A percentile compares a stretch with the other conserved stretches of the same genome.
Conservation (phyloP, 2,329 filamentous ascomycete species). For the Tolypocladium pustulatum region DNA sequence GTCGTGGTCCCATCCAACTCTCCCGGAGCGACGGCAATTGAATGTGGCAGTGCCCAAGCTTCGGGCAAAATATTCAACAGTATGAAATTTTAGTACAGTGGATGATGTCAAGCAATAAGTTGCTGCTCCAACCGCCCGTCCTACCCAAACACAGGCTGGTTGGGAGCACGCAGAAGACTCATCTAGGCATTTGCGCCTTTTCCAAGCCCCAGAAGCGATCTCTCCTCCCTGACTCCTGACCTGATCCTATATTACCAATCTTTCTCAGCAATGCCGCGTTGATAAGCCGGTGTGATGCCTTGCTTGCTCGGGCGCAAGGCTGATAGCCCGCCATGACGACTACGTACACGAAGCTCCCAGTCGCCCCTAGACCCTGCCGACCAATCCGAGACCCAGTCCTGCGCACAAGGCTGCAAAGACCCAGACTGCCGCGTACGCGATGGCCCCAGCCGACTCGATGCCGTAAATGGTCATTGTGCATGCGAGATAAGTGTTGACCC, state of each 20-base stretch:
- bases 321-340: not conserved
- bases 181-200: not conserved
- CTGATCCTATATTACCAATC: not conserved
- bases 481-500: slow-evolving; percentile 50
- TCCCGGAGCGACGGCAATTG: not conserved
- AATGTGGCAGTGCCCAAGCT: not conserved
- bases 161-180: not conserved
- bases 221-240: not conserved
- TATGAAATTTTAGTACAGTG: not conserved
- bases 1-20: not conserved
- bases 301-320: not conserved
- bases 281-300: not conserved
- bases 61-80: not conserved
- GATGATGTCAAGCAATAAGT: not conserved
- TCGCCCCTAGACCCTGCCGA: slow-evolving; percentile 29
- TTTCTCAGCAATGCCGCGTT: not conserved
- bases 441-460: slow-evolving; percentile 58
- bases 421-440: slow-evolving; percentile 67
- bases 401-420: slow-evolving; percentile 50
- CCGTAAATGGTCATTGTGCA: slow-evolving; percentile 57
- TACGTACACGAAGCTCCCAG: not conserved
- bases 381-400: slow-evolving; percentile 42
- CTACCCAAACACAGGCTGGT: not conserved
- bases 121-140: not conserved
- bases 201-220: not conserved